Conservation (phyloP, 129 eudicot species). For the Saposhnikovia divaricata region DNA sequence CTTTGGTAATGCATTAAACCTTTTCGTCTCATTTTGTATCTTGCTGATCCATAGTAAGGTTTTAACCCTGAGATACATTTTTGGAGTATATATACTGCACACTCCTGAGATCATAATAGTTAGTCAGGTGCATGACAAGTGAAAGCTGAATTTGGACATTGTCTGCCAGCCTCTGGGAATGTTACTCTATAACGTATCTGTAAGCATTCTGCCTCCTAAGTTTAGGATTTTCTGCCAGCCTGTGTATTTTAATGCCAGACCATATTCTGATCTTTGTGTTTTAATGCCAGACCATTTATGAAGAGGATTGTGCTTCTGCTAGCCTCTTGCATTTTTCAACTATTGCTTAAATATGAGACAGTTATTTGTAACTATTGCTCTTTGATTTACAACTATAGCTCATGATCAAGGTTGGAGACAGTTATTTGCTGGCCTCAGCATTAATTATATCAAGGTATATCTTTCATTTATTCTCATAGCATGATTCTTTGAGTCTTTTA, state of each 20-base stretch:
- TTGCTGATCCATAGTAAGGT: slow-evolving; percentile 84
- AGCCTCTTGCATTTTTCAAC: too few species aligned
- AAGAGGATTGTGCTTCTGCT: too few species aligned
- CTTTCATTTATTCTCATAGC: too few species aligned
- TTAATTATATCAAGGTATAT: too few species aligned
- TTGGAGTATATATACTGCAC: background rate
- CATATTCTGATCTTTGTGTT: background rate
- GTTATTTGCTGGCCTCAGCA: too few species aligned
- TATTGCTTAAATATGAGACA: too few species aligned
- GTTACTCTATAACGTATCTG: too few species aligned
- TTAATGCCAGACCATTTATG: too few species aligned
- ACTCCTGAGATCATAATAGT: background rate
- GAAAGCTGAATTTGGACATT: background rate
- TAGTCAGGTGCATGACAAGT: background rate
- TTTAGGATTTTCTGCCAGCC: background rate
- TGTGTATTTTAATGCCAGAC: background rate
- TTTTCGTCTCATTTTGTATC: background rate
- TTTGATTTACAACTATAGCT: too few species aligned
- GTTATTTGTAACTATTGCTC: too few species aligned
- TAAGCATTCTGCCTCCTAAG: background rate
- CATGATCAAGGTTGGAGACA: too few species aligned
- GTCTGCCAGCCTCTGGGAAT: background rate
- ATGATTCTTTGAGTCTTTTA: too few species aligned
- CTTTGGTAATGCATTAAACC: background rate
- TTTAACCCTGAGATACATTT: slow-evolving; percentile 34